These are phyloP conservation scores for Domatiomyces globalis DNA, from an alignment of 2,329 filamentous ascomycete species.

Conservation along the genomic window DNA sequence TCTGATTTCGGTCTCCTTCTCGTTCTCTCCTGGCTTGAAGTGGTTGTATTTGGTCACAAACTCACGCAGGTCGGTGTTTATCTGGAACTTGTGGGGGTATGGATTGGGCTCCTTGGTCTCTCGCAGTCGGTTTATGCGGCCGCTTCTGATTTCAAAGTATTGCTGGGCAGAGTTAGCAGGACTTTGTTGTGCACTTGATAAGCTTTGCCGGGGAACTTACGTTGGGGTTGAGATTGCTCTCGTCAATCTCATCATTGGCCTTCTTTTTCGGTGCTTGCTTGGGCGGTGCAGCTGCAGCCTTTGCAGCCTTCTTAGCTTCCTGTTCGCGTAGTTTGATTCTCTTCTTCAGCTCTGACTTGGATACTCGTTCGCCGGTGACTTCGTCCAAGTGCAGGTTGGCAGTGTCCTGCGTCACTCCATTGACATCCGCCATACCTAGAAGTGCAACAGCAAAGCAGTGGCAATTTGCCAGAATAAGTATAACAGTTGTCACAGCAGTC, in stretches of 20 bases:
- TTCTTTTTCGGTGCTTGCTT: conserved; percentile 41
- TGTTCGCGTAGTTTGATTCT: conserved; percentile 79
- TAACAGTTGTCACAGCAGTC: not conserved
- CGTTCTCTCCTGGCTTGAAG: conserved; percentile 76
- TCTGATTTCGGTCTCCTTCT: conserved; percentile 59
- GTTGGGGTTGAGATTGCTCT: conserved; percentile 60
- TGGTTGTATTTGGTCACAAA: conserved; percentile 61
- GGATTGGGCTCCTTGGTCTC: conserved; percentile 62
- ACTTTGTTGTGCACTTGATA: conserved; percentile 2
- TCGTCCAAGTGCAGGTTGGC: conserved; percentile 73
- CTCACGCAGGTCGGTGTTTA: conserved; percentile 66
- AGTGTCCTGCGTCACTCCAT: conserved; percentile 29
- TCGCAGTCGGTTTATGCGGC: conserved; percentile 62
- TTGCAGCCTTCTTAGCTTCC: conserved; percentile 78
- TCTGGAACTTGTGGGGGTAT: conserved; percentile 88
- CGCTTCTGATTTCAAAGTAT: conserved; percentile 94
- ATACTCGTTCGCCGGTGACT: conserved; percentile 75
- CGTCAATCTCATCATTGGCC: conserved; percentile 43
- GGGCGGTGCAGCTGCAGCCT: conserved; percentile 49
- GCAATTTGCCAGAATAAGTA: not conserved
- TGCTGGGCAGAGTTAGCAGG: conserved; percentile 35
- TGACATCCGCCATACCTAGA: conserved; percentile 22
- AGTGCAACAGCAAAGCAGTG: not conserved
- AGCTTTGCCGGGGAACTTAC: conserved; percentile 33
- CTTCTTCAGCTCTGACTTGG: conserved; percentile 86